Evolutionary conservation across 495 filamentous ascomycete species (phyloP).

Genomic region (Chaetomium fimeti): DNA sequence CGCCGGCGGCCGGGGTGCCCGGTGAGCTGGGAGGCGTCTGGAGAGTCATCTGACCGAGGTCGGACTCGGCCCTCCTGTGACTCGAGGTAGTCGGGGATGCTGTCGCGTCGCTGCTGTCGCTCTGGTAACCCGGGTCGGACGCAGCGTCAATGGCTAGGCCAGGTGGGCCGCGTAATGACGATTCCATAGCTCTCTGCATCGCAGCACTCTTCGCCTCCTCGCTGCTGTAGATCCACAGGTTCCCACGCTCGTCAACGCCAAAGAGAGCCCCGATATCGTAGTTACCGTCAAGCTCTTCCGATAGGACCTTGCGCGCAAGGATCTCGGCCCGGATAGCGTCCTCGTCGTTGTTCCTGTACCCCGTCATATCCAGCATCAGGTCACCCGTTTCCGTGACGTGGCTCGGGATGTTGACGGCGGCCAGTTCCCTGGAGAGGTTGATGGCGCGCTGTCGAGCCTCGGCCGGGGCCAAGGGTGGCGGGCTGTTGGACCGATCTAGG

Average conservation of each 20-base stretch:
- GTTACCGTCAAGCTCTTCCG: slow-evolving; percentile 88
- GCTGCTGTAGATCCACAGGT: slow-evolving; percentile 98
- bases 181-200: slow-evolving; percentile 48
- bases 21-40: slow-evolving; percentile 79
- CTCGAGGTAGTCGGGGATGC: slow-evolving; percentile 39
- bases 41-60: slow-evolving; percentile 62
- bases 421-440: slow-evolving; percentile 81
- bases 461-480: slow-evolving; percentile 67
- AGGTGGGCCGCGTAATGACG: slow-evolving; percentile 47
- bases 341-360: slow-evolving; percentile 89
- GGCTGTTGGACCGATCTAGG: slow-evolving; percentile 65
- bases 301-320: slow-evolving; percentile 90
- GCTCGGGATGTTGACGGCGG: slow-evolving; percentile 84
- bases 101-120: slow-evolving; percentile 57
- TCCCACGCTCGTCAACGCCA: slow-evolving; percentile 89
- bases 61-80: slow-evolving; percentile 62
- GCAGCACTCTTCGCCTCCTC: slow-evolving; percentile 86
- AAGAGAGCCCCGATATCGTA: slow-evolving; percentile 96
- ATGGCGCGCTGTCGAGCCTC: slow-evolving; percentile 83
- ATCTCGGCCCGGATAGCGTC: slow-evolving; percentile 88
- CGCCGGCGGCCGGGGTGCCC: slow-evolving; percentile 54
- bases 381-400: slow-evolving; percentile 92
- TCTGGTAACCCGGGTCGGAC: slow-evolving; percentile 93
- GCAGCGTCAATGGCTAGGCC: slow-evolving; percentile 66
- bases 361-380: slow-evolving; percentile 97